phyloP scores from a whole-genome alignment of 257 asterid species.

The Ilex aquifolium region DNA sequence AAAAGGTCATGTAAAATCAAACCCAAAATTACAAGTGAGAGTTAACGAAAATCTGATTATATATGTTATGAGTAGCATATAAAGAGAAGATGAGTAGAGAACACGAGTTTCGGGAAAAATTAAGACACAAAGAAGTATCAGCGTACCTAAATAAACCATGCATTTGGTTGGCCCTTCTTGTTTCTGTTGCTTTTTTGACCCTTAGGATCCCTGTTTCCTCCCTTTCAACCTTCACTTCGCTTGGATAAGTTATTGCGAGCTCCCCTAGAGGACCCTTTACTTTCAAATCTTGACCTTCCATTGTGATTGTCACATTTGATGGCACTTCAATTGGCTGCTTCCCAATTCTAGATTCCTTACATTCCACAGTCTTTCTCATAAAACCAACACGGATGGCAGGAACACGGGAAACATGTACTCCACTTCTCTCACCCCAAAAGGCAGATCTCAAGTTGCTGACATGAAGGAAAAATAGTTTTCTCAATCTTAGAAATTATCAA shows the following conservation, averaged over 20 bases:
- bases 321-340: slow-evolving; percentile 90
- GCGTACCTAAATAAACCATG: slow-evolving; percentile 94
- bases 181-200: slow-evolving; percentile 68
- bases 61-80: no score
- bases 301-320: slow-evolving; percentile 54
- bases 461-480: slow-evolving; percentile 4
- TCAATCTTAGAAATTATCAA: background rate
- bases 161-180: slow-evolving; percentile 94
- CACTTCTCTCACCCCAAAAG: slow-evolving; percentile 44
- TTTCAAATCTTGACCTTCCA: slow-evolving; percentile 75
- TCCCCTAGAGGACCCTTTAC: slow-evolving; percentile 95
- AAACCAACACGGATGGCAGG: slow-evolving; percentile 24
- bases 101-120: no score
- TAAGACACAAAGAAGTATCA: background rate
- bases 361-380: slow-evolving; percentile 52
- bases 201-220: slow-evolving; percentile 67
- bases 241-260: slow-evolving; percentile 79
- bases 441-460: slow-evolving; percentile 44
- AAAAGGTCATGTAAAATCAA: no score
- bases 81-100: no score
- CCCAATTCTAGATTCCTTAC: slow-evolving; percentile 96
- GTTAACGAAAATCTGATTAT: no score
- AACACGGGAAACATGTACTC: slow-evolving; percentile 33
- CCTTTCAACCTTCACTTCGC: slow-evolving; percentile 59
- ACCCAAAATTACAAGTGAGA: no score